Evolutionary conservation across 116 monocot species (phyloP).

Genomic region (Zostera marina): DNA sequence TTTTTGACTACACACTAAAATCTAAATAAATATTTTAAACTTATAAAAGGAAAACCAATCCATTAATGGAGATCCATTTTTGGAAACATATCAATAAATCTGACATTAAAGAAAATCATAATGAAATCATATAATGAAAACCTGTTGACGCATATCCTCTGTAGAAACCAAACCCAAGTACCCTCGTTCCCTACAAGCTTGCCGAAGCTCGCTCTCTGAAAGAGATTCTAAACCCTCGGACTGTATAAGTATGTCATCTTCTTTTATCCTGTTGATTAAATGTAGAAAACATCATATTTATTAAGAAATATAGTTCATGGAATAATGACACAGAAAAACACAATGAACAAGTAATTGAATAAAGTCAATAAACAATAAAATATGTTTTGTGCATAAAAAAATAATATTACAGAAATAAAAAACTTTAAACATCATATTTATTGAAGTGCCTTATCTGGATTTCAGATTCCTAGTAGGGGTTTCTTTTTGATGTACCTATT

Average conservation of each 20-base stretch:
- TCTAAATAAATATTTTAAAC: too few species aligned
- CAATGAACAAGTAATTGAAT: neutral
- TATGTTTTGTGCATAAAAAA: too few species aligned
- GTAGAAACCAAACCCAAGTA: constrained; percentile 77
- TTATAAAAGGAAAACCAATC: too few species aligned
- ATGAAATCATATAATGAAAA: constrained; percentile 7
- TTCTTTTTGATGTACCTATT: too few species aligned
- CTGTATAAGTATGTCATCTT: constrained; percentile 72
- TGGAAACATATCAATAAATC: neutral
- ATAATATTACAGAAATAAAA: too few species aligned
- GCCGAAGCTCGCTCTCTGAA: constrained; percentile 80
- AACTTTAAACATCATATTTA: too few species aligned
- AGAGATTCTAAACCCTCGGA: constrained; percentile 90
- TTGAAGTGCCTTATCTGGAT: too few species aligned
- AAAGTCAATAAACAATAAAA: constrained; percentile 14
- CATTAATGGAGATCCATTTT: too few species aligned
- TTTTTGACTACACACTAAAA: too few species aligned
- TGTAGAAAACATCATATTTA: neutral
- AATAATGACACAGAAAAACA: neutral
- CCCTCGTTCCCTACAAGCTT: constrained; percentile 91
- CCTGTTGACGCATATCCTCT: constrained; percentile 94
- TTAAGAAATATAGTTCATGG: neutral
- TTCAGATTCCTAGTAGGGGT: too few species aligned
- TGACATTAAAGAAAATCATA: neutral
- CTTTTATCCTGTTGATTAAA: constrained; percentile 10